phyloP scores from a whole-genome alignment of 768 basidiomycete genomes.

The Phylloporus sp. region DNA sequence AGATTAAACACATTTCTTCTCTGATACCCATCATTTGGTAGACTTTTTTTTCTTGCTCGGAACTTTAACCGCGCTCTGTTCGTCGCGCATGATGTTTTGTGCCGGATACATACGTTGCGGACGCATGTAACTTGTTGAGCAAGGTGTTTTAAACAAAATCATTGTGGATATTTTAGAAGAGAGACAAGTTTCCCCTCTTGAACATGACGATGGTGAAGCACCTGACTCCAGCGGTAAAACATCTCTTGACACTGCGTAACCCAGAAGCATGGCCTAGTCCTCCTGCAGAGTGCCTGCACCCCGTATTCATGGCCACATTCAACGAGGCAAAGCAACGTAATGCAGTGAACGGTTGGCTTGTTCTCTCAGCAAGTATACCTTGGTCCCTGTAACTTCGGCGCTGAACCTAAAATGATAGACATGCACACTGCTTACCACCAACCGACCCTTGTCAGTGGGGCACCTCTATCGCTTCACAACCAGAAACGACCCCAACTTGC shows the following conservation, averaged over 20 bases:
- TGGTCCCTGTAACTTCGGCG: constrained; percentile 15
- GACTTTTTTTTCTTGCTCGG: constrained; percentile 3
- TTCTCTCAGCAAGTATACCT: constrained; percentile 57
- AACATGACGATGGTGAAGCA: constrained; percentile 33
- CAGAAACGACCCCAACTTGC: constrained; percentile 40
- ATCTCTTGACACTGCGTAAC: constrained; percentile 63
- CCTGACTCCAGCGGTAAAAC: constrained; percentile 68
- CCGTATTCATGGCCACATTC: constrained; percentile 58
- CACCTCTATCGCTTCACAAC: constrained; percentile 80
- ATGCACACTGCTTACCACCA: constrained; percentile 77
- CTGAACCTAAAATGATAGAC: constrained; percentile 50
- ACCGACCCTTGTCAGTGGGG: constrained; percentile 74
- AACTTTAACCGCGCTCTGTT: constrained; percentile 1
- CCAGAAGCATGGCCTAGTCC: constrained; percentile 60
- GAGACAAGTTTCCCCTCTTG: background rate
- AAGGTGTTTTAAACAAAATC: constrained; percentile 1
- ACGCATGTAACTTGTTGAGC: constrained; percentile 24
- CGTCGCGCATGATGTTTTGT: constrained; percentile 16
- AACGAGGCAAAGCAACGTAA: constrained; percentile 59
- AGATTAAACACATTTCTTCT: background rate
- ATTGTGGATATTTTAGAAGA: background rate
- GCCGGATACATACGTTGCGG: constrained; percentile 19
- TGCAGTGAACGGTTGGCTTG: constrained; percentile 78
- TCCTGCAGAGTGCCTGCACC: constrained; percentile 46
- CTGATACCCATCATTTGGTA: constrained; percentile 20